These are phyloP conservation scores for Pythium folliculosum DNA, from an alignment of 352 stramenopile genomes.

Conservation along the genomic window DNA sequence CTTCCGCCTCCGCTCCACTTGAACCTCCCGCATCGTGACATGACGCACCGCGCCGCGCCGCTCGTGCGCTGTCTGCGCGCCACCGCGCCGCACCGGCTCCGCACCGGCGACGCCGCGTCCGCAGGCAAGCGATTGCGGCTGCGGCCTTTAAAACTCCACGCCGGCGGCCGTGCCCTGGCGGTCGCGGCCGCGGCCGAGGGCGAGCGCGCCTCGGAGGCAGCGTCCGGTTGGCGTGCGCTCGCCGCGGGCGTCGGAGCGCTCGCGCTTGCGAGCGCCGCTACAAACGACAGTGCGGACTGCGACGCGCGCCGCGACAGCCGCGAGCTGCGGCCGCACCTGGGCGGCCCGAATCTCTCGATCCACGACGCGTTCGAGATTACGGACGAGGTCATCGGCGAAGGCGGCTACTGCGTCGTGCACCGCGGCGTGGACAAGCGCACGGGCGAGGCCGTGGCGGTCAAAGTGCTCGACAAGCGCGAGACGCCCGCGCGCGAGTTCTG, in stretches of 20 bases:
- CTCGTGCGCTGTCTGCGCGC: conserved; percentile 15
- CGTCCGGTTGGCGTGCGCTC: conserved; percentile 14
- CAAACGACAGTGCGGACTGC: background rate
- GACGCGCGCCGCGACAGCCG: background rate
- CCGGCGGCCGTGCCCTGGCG: background rate
- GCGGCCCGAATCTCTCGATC: conserved; percentile 32
- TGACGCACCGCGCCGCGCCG: conserved; percentile 16
- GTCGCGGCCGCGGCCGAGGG: background rate
- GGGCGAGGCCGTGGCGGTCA: conserved; percentile 75
- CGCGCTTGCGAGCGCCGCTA: conserved; percentile 4
- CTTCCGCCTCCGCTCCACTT: background rate
- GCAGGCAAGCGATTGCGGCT: conserved; percentile 21
- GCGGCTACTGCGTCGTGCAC: conserved; percentile 80
- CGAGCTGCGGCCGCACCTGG: conserved; percentile 21
- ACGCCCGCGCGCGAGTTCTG: conserved; percentile 82
- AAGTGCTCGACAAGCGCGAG: conserved; percentile 78
- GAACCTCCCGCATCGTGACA: background rate
- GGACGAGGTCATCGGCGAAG: conserved; percentile 80
- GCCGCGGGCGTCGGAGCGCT: conserved; percentile 17
- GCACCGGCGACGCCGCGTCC: background rate
- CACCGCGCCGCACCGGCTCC: conserved; percentile 6
- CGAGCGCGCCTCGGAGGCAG: background rate
- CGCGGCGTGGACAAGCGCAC: conserved; percentile 63
- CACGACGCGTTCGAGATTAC: conserved; percentile 77
- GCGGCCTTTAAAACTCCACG: background rate